A percentile compares a stretch with the other conserved stretches of the same genome.
phyloP scores from a whole-genome alignment of 306 rosid species.

The Prunus salicina region DNA sequence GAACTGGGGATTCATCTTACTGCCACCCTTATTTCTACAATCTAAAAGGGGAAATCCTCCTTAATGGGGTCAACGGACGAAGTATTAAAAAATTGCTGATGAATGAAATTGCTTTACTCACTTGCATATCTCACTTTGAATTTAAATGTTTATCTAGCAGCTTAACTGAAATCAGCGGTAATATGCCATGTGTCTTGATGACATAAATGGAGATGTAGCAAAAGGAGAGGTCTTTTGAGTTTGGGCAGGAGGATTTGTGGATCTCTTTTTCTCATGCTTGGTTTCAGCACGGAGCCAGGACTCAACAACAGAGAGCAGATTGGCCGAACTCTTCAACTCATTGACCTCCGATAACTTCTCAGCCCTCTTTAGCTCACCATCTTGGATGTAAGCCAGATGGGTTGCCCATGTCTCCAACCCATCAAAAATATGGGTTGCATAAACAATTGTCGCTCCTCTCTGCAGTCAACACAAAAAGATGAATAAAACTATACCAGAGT shows the following conservation, averaged over 20 bases:
- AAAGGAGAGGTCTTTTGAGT: conserved; percentile 36
- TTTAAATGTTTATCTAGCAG: not conserved
- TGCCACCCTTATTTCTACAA: conserved; percentile 18
- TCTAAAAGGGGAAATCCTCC: not conserved
- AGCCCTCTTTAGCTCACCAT: conserved; percentile 70
- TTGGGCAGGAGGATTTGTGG: conserved; percentile 37
- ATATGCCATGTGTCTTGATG: conserved; percentile 89
- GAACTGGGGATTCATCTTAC: not conserved
- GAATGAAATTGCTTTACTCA: conserved; percentile 16
- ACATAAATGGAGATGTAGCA: conserved; percentile 51
- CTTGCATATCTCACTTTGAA: not conserved
- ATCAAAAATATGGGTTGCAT: conserved; percentile 96
- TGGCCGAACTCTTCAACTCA: conserved; percentile 69
- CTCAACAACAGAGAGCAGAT: conserved; percentile 89
- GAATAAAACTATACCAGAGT: not conserved
- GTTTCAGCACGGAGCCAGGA: conserved; percentile 85
- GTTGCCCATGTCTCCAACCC: conserved; percentile 98
- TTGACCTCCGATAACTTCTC: conserved; percentile 67
- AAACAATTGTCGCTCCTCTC: conserved; percentile 92
- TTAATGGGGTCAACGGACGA: not conserved
- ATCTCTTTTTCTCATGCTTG: conserved; percentile 61
- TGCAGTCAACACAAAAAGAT: conserved; percentile 26
- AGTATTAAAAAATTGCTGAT: not conserved
- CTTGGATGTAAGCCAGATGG: conserved; percentile 92
- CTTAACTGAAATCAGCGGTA: conserved; percentile 48